phyloP scores from a whole-genome alignment of 352 stramenopile species.

The Globisporangium lucens region DNA sequence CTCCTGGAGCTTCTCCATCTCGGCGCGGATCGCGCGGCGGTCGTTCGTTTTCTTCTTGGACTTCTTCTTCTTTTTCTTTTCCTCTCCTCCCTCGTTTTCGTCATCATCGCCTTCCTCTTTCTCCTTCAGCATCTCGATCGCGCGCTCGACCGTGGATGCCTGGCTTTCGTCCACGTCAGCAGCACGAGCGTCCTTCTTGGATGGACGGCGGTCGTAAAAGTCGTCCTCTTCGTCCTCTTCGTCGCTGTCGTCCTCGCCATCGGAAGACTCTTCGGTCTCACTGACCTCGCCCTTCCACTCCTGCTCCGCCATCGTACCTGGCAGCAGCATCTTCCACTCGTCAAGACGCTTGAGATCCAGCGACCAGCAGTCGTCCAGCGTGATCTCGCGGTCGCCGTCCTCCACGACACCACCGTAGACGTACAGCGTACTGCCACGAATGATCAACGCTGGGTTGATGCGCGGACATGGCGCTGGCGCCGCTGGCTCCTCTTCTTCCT shows the following conservation, averaged over 20 bases:
- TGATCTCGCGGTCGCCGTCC: slow-evolving; percentile 93
- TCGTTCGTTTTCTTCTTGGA: slow-evolving; percentile 65
- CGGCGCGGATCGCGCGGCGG: slow-evolving; percentile 59
- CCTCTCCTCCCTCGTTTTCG: slow-evolving; percentile 24
- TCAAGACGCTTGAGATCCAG: slow-evolving; percentile 93
- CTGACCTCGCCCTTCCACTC: slow-evolving; percentile 88
- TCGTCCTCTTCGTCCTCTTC: slow-evolving; percentile 56
- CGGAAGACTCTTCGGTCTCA: slow-evolving; percentile 82
- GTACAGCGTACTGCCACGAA: slow-evolving; percentile 89
- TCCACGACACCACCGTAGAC: slow-evolving; percentile 94
- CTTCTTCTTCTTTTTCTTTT: slow-evolving; percentile 47
- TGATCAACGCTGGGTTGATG: slow-evolving; percentile 86
- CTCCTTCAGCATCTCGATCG: slow-evolving; percentile 55
- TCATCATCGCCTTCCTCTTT: slow-evolving; percentile 36
- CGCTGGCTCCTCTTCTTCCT: slow-evolving; percentile 25
- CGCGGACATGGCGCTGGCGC: slow-evolving; percentile 63
- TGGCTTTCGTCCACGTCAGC: slow-evolving; percentile 19
- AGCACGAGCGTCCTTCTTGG: slow-evolving; percentile 20
- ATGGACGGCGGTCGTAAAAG: slow-evolving; percentile 16
- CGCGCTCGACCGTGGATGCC: slow-evolving; percentile 48
- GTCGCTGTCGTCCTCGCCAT: slow-evolving; percentile 76
- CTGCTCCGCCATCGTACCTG: slow-evolving; percentile 92
- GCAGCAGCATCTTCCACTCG: slow-evolving; percentile 90
- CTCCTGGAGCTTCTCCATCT: slow-evolving; percentile 85
- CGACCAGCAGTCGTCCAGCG: slow-evolving; percentile 94